Evolutionary conservation across 345 rosid species (phyloP).

Genomic region (Bretschneidera sinensis): DNA sequence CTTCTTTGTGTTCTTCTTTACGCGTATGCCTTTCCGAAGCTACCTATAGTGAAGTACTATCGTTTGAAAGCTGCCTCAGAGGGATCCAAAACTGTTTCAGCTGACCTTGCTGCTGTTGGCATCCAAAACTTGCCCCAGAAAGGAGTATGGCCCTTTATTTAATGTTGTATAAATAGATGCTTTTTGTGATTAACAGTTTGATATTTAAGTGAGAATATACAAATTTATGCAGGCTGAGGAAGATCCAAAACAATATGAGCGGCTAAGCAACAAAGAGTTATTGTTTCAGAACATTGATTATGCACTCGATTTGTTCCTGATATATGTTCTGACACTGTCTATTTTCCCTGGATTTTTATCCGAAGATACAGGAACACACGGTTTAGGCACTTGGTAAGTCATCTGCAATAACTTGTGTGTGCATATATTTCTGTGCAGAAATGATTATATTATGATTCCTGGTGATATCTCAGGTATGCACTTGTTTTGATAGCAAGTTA

Average conservation of each 20-base stretch:
- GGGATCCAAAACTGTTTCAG: constrained; percentile 77
- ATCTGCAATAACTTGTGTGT: not conserved
- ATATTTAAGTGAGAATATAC: not conserved
- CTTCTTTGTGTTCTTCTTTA: constrained; percentile 63
- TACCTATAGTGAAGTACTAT: constrained; percentile 76
- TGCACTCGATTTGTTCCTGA: constrained; percentile 51
- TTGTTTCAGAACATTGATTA: constrained; percentile 53
- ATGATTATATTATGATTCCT: not conserved
- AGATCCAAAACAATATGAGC: constrained; percentile 24
- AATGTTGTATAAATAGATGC: not conserved
- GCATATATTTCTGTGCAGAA: not conserved
- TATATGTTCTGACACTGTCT: constrained; percentile 57
- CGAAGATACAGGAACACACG: constrained; percentile 74
- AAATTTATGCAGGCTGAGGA: constrained; percentile 23
- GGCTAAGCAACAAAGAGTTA: constrained; percentile 51
- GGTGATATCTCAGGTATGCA: constrained; percentile 50
- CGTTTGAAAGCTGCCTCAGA: constrained; percentile 74
- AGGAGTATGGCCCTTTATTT: not conserved
- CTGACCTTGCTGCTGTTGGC: constrained; percentile 82
- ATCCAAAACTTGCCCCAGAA: constrained; percentile 21
- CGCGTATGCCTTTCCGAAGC: constrained; percentile 51
- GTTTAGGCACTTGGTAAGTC: constrained; percentile 63
- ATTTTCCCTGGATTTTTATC: constrained; percentile 88
- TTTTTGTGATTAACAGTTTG: not conserved
- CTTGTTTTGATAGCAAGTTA: constrained; percentile 70